Base-by-base conservation (phyloP, 495 filamentous ascomycete species). In the Xylaria nigripes region DNA sequence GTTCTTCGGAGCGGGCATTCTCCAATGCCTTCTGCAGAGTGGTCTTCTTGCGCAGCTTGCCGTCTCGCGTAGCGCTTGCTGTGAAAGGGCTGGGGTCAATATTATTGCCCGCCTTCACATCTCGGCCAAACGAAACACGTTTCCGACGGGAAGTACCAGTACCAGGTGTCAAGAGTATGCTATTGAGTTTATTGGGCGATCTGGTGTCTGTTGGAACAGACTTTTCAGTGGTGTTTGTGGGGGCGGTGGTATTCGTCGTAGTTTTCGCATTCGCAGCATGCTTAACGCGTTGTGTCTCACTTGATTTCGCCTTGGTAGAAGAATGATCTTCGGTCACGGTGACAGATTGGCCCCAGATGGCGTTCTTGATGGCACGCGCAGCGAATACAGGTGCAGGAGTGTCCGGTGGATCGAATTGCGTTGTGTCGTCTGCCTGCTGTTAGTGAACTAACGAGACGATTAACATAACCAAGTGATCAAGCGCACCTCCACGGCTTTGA, bases 371-470 rank as follows among this genome's bases (percentile, higher is more conserved):
- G 16, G 93, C 94, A 61, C 91, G 90, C 52, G 93, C 81, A 12
- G 91, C 92, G 72, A 98, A 97, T 1, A 96, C 81, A 21, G 91
- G 90, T 23, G 90, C 94, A 10, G 93, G 94, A 6, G 93, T 97
- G 57, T 95, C 89, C 54, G 92, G 93, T 7, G 79, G 76, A 42
- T 95, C 89, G 18, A 75, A 58, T 53, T 76, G 72, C 1, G 70
- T 68, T 27, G 75, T 72, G 57, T 76, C 76, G 54, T 68, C 63
- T 70, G 46, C 13, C 48, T 19, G 51, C 44, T 23, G 43, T 61
- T 61, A 65, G 56, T 22, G 24, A 40, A 48, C 16, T 3, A 32
- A 38, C 23, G n/a, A 50, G 18, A 2, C 0, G 21, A 10, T 45
- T 9, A 21, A 50, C 24, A 15, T 29, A 29, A 29, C 25, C 3